A percentile compares a stretch with the other conserved stretches of the same genome.
phyloP scores from a whole-genome alignment of 1,284 basidiomycete species.

The Lignosus rhinocerotis region DNA sequence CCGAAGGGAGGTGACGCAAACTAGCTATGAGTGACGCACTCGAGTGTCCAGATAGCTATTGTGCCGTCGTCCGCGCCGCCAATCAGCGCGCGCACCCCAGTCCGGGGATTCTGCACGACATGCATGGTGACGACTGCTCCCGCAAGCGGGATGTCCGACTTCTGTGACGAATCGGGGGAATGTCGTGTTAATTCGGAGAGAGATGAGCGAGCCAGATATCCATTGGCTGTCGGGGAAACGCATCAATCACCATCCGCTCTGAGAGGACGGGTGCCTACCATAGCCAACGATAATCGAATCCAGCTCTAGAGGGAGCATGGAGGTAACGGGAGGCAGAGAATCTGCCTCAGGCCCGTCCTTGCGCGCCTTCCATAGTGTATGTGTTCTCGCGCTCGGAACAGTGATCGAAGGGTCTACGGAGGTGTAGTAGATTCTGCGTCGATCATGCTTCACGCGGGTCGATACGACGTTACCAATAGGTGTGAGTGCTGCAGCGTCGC shows the following conservation, averaged over 20 bases:
- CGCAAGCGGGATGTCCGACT: conserved; percentile 47
- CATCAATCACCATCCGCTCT: neutral
- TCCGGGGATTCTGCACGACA: conserved; percentile 53
- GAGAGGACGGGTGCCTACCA: conserved; percentile 42
- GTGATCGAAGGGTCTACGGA: neutral
- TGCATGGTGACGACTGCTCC: conserved; percentile 55
- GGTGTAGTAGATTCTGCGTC: conserved; percentile 25
- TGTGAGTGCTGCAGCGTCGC: conserved; percentile 15
- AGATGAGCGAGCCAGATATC: conserved; percentile 46
- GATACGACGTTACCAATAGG: conserved; percentile 22
- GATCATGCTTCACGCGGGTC: conserved; percentile 24
- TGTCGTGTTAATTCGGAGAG: conserved; percentile 35
- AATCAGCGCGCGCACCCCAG: conserved; percentile 58
- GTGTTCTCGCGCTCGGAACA: neutral
- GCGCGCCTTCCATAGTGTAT: conserved; percentile 33
- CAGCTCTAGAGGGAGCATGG: conserved; percentile 57
- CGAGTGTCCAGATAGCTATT: conserved; percentile 66
- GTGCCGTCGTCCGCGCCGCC: conserved; percentile 78
- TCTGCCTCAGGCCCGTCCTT: conserved; percentile 5
- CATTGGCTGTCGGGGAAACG: conserved; percentile 52
- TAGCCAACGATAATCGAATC: conserved; percentile 60
- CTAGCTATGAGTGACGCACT: conserved; percentile 35
- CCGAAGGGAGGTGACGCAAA: neutral
- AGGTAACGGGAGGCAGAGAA: conserved; percentile 37
- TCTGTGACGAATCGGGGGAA: conserved; percentile 32